phyloP scores from a whole-genome alignment of 306 rosid species.

The Betula pendula region DNA sequence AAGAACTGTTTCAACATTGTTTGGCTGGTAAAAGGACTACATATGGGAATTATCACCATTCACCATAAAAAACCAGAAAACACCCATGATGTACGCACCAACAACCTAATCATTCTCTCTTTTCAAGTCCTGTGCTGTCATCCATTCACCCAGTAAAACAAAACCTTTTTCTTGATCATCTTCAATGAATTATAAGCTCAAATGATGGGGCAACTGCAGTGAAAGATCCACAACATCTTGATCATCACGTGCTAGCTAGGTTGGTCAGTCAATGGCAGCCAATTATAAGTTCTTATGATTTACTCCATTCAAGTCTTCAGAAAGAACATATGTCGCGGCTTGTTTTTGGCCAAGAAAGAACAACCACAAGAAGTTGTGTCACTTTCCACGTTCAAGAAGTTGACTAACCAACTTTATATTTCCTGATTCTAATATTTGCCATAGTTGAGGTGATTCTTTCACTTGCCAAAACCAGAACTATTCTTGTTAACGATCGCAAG shows the following conservation, averaged over 20 bases:
- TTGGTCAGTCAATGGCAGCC: background rate
- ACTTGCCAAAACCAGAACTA: background rate
- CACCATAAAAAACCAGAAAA: background rate
- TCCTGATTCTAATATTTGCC: no score
- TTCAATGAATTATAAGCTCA: background rate
- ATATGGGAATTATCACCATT: background rate
- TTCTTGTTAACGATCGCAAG: background rate
- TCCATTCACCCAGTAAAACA: background rate
- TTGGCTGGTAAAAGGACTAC: background rate
- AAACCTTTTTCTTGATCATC: slow-evolving; percentile 14
- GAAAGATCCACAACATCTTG: slow-evolving; percentile 8
- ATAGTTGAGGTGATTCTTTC: background rate
- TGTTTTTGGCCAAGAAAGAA: background rate
- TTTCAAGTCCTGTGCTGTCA: slow-evolving; percentile 3
- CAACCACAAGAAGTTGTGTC: background rate
- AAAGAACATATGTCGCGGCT: background rate
- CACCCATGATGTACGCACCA: background rate
- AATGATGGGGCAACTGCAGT: slow-evolving; percentile 3
- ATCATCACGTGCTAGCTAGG: background rate
- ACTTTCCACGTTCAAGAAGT: no score
- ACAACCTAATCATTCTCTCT: background rate
- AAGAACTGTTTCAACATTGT: background rate
- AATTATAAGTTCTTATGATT: background rate
- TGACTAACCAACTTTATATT: no score
- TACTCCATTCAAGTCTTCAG: background rate